Conservation (phyloP, 2,329 filamentous ascomycete species). For the Penicillium italicum region DNA sequence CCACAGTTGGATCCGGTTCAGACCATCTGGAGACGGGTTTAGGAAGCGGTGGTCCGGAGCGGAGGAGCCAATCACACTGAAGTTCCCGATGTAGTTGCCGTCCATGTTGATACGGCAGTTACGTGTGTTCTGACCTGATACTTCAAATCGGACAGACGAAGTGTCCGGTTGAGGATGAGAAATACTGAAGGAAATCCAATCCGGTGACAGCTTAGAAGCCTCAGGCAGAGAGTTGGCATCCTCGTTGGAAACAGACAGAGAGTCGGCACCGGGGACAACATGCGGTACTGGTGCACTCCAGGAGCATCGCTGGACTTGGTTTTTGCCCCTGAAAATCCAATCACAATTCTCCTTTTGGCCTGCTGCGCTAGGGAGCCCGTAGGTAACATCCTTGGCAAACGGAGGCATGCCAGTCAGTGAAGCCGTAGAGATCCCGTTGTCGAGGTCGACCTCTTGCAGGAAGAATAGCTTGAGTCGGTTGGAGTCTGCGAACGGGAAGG, state of each 20-base stretch:
- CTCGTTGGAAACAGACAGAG: not conserved
- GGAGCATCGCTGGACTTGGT: conserved; percentile 54
- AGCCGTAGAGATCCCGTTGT: conserved; percentile 66
- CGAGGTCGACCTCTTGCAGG: conserved; percentile 74
- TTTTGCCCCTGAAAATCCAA: conserved; percentile 8
- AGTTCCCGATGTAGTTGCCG: conserved; percentile 56
- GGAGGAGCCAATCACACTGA: conserved; percentile 62
- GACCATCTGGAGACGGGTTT: conserved; percentile 58
- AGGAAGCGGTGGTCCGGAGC: conserved; percentile 63
- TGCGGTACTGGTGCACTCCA: conserved; percentile 68
- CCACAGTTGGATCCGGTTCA: conserved; percentile 72
- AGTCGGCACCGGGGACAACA: conserved; percentile 50
- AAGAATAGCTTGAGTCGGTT: conserved; percentile 86
- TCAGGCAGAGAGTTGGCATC: not conserved
- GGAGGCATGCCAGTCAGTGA: conserved; percentile 65
- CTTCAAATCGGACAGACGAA: conserved; percentile 56
- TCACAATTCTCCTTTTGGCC: conserved; percentile 59
- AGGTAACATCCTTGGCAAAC: conserved; percentile 65
- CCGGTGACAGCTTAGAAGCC: conserved; percentile 40
- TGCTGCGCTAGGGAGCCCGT: conserved; percentile 65
- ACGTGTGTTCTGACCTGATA: conserved; percentile 72
- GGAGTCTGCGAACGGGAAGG: conserved; percentile 80
- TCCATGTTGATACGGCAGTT: conserved; percentile 73
- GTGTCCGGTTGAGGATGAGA: conserved; percentile 41
- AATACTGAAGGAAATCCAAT: conserved; percentile 67